phyloP scores from a whole-genome alignment of 495 filamentous ascomycete species.

The Penicillium dipodomyicola region DNA sequence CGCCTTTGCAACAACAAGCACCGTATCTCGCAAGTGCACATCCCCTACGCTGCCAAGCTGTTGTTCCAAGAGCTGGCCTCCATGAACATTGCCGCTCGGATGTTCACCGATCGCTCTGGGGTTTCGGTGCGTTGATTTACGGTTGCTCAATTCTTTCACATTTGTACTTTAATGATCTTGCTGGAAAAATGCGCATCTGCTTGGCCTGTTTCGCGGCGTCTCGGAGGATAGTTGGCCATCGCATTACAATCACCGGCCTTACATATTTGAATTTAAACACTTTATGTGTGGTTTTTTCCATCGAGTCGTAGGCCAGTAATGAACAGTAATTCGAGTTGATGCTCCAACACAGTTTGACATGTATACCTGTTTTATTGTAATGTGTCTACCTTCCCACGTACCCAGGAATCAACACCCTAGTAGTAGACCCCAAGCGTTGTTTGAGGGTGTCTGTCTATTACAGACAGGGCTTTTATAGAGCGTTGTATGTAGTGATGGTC shows the following conservation, averaged over 20 bases:
- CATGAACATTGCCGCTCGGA: slow-evolving; percentile 96
- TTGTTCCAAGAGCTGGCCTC: slow-evolving; percentile 96
- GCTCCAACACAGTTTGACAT: background rate
- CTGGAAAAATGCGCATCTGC: slow-evolving; percentile 28
- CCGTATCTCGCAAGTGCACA: slow-evolving; percentile 92
- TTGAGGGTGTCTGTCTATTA: background rate
- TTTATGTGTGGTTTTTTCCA: slow-evolving; percentile 2
- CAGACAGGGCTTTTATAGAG: background rate
- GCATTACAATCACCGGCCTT: slow-evolving; percentile 26
- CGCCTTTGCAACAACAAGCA: slow-evolving; percentile 98
- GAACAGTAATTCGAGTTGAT: background rate
- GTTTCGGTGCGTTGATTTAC: slow-evolving; percentile 44
- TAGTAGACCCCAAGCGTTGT: background rate
- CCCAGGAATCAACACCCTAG: no score
- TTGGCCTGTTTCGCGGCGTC: slow-evolving; percentile 30
- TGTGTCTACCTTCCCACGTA: no score
- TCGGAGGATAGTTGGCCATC: slow-evolving; percentile 22
- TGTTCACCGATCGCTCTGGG: slow-evolving; percentile 77
- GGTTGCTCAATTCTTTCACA: slow-evolving; percentile 14
- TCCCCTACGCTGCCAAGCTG: slow-evolving; percentile 97
- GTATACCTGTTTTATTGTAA: background rate
- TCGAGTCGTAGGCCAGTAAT: background rate
- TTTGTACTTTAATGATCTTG: slow-evolving; percentile 32
- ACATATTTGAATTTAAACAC: slow-evolving; percentile 25
- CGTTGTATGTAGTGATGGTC: background rate